Base-by-base conservation (phyloP, 306 rosid genomes). In the Phaseolus lunatus region DNA sequence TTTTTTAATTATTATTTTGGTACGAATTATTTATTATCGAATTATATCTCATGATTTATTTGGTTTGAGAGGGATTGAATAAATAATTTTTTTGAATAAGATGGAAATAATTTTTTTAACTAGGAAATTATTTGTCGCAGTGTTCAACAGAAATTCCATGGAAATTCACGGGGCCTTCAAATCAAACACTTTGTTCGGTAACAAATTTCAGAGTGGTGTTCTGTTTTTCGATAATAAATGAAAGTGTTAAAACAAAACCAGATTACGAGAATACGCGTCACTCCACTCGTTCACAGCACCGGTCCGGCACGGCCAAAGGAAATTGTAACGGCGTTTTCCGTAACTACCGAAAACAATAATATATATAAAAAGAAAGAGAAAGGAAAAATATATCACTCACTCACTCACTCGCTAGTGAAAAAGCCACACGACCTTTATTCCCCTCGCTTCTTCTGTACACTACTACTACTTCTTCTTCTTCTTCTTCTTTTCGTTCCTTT, bases 371-470 rank as follows among this genome's bases (percentile, higher is more conserved):
- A 20, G 20, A 11, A 41, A 37, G 7, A 58, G 29, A 3, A 2
- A 29, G 7, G 16, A 62, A 62, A 16, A 65, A 29, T 3, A 31
- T 16, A 16, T 18, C 3, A 49, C 0, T 0, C 48, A 43, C 5
- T 43, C 48, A 12, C 14, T 39, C 44, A 7, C 35, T 43, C 19
- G 44, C 35, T 5, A 19, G 50, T 11, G 71, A 19, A 43, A 67
- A 43, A 7, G 16, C 37, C 14, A 43, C 6, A 20, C 7, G 22
- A 66, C 35, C 56, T 67, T 67, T 67, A 44, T 67, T 67, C 73
- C 44, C 39, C 23, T 23, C 22, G 72, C 56, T 67, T 67, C 53
- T 67, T 67, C 53, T 67, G 72, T 41, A 43, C 72, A 20, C 33
- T 47, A 11, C 52, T 41, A 6, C 70, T 37, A 11, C 4, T 37